phyloP scores from a whole-genome alignment of 2,329 filamentous ascomycete species.

The Neofusicoccum sp. region DNA sequence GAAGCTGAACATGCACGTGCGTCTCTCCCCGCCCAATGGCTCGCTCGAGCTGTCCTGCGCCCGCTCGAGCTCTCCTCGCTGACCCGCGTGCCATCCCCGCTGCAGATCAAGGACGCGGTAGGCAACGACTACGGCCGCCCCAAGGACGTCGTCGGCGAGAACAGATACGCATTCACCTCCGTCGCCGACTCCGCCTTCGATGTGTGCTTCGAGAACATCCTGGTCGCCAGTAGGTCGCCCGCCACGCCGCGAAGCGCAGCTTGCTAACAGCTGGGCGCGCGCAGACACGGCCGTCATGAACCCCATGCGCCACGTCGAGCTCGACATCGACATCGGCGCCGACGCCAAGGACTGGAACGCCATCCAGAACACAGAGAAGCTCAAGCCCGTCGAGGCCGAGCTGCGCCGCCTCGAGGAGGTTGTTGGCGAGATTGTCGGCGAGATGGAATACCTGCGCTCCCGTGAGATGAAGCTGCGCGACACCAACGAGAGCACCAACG shows the following conservation, averaged over 20 bases:
- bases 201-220: conserved; percentile 89
- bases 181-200: conserved; percentile 91
- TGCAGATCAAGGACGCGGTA: conserved; percentile 86
- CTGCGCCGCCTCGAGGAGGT: conserved; percentile 89
- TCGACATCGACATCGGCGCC: conserved; percentile 93
- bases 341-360: conserved; percentile 98
- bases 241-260: not conserved
- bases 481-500: conserved; percentile 99
- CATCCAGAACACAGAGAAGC: conserved; percentile 93
- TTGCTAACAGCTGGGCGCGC: not conserved
- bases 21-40: conserved; percentile 31
- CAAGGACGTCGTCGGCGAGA: conserved; percentile 87
- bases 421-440: conserved; percentile 79
- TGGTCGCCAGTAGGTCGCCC: conserved; percentile 63
- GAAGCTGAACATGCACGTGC: conserved; percentile 88
- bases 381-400: conserved; percentile 95
- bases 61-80: not conserved
- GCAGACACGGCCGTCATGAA: conserved; percentile 40
- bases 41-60: not conserved
- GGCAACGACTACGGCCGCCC: conserved; percentile 95
- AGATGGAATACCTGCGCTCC: conserved; percentile 92
- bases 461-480: conserved; percentile 95
- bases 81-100: not conserved
- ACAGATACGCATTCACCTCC: conserved; percentile 89
- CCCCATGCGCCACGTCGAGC: conserved; percentile 72